Evolutionary conservation across 1,284 basidiomycete species (phyloP), one percentile per base, ranked within the genome.

Genomic region (Microbotryomycetes sp.): DNA sequence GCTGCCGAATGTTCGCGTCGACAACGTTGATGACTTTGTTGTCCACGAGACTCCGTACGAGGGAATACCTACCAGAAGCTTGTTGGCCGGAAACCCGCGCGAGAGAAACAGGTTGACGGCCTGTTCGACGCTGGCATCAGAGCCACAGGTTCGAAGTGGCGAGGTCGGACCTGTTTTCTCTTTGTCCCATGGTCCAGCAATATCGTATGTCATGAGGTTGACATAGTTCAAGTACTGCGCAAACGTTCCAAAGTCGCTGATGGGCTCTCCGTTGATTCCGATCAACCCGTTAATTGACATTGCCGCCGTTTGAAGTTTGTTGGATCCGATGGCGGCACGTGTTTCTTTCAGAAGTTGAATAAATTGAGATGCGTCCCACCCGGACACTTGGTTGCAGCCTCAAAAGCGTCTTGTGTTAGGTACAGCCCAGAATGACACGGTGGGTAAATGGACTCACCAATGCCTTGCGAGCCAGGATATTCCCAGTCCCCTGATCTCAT

Each of bases 401-500:
- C 45, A 0, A 26, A 3, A 51, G 0, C 0, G 9, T 7, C 50
- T 4, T 27, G 26, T 16, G 27, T 26, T 18, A 4, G 6, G 35
- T 46, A n/a, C 26, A 54, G 56, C 18, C 7, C 13, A 3, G 54
- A 31, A 13, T 13, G 21, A 15, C 9, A 23, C 18, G 5, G 23
- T 28, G 45, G 15, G 23, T 23, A 15, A n/a, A n/a, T n/a, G n/a
- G 6, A 30, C 47, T 30, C 3, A 48, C 59, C 61, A 28, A 66
- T 57, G 1, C 55, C 64, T 35, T 54, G 1, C 45, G 45, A 30
- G 48, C 85, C 87, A 48, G 90, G 90, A 74, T 91, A 93, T 75
- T 92, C 91, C 89, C 88, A 92, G 74, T 92, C 90, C 68, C 28
- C 13, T n/a, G 18, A 47, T n/a, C n/a, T n/a, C n/a, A n/a, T n/a